Percentiles rank a stretch among this genome's conserved stretches.
These are phyloP conservation scores for Lithospermum erythrorhizon DNA, from an alignment of 257 asterid genomes.

Conservation along the genomic window DNA sequence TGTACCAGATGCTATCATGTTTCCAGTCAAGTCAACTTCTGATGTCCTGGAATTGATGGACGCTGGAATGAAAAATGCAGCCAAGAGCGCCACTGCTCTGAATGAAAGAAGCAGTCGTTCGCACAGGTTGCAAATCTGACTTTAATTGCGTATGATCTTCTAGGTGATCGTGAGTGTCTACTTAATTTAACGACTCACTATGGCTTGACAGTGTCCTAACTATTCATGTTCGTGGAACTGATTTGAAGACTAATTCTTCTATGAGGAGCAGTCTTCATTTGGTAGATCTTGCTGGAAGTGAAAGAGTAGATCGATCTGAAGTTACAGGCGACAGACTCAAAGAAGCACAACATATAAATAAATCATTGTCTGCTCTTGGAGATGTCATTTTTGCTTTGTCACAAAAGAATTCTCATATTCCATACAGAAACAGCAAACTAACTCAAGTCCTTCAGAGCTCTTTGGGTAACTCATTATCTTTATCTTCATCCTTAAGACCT, in stretches of 20 bases:
- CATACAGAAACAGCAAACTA: slow-evolving; percentile 93
- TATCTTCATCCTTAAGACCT: too few species aligned
- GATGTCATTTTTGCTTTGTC: slow-evolving; percentile 91
- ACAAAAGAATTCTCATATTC: slow-evolving; percentile 75
- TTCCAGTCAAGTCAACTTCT: slow-evolving; percentile 41
- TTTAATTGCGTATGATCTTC: background rate
- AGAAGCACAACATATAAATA: slow-evolving; percentile 95
- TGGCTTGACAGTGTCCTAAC: slow-evolving; percentile 47
- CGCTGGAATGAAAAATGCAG: slow-evolving; percentile 66
- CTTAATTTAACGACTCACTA: background rate
- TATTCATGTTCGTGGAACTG: slow-evolving; percentile 61
- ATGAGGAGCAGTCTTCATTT: slow-evolving; percentile 83
- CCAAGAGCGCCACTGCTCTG: slow-evolving; percentile 72
- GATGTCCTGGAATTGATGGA: slow-evolving; percentile 75
- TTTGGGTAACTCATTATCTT: slow-evolving; percentile 21
- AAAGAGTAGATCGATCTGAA: slow-evolving; percentile 92
- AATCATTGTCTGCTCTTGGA: slow-evolving; percentile 89
- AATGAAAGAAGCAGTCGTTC: slow-evolving; percentile 96
- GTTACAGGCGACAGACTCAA: slow-evolving; percentile 89
- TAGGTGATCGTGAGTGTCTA: background rate
- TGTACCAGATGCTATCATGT: slow-evolving; percentile 82
- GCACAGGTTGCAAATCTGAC: slow-evolving; percentile 47
- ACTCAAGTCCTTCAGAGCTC: slow-evolving; percentile 98
- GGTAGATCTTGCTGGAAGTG: slow-evolving; percentile 99
- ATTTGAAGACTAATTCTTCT: slow-evolving; percentile 54